Evolutionary conservation across 805 yeast genomes (phyloP), one percentile per base, ranked within the genome.

Genomic region (Candida rishiriensis): DNA sequence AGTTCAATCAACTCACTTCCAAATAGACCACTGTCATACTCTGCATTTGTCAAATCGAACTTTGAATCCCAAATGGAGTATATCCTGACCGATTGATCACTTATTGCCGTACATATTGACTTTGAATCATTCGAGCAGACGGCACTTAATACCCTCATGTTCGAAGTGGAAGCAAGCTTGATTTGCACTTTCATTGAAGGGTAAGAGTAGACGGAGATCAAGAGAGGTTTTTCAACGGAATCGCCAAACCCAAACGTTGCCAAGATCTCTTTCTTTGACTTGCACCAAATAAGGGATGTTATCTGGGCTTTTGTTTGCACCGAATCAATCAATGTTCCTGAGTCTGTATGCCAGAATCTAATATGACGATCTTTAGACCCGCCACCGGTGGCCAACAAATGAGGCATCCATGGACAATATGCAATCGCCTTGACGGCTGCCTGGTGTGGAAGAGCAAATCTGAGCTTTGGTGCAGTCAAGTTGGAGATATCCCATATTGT

Each of bases 341-440:
- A 72, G 3, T 68, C 68, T 0, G 93, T 75, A 61, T 90, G 96
- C 97, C 97, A 89, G 60, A 88, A 88, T 46, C 90, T 61, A 9
- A 89, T 76, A n/a, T 75, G 75, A 40, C 90, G 68, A 60, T 90
- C 97, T 53, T 79, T 81, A 16, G 83, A 78, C 0, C 97, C 97
- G 3, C 93, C 97, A 0, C 97, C 97, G 0, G 97, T 88, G 1
- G 91, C 97, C 31, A 90, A 61, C 9, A 90, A 64, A 2, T 84
- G 73, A 12, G 79, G 79, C 15, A 88, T 74, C 97, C 97, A 89
- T 0, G 97, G 97, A 59, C 97, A 90, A 55, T 78, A 90, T 3
- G 91, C 85, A 37, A 90, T 69, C 0, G 96, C 97, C 54, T 89
- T 89, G 0, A 90, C 90, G 0, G 97, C 97, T 1, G 96, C 95